phyloP scores from a whole-genome alignment of 176 grass and related monocot genomes.

The Cymbopogon citratus region DNA sequence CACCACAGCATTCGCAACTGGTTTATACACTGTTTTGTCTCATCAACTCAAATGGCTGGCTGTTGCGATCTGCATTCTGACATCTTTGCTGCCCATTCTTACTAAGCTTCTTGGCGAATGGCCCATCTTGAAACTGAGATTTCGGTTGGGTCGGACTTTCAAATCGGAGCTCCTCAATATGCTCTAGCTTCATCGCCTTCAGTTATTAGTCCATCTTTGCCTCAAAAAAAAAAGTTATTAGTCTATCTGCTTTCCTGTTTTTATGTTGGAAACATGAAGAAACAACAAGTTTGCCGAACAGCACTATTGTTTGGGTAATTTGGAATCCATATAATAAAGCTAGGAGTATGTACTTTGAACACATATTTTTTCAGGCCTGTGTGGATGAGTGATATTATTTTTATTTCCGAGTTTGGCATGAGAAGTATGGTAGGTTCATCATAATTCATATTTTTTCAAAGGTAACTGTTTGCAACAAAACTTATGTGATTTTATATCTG shows the following conservation, averaged over 20 bases:
- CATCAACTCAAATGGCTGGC: background rate
- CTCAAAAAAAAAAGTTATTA: too few relatives aligned
- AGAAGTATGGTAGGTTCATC: background rate
- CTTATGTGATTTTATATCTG: background rate
- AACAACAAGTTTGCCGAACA: background rate
- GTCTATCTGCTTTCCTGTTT: background rate
- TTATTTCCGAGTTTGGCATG: background rate
- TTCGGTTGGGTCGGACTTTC: background rate
- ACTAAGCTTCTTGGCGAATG: constrained; percentile 11
- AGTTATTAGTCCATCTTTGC: background rate
- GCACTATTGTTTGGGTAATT: background rate
- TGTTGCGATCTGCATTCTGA: background rate
- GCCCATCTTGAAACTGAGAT: background rate
- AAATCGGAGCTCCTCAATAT: background rate
- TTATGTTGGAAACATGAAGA: background rate
- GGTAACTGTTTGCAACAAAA: background rate
- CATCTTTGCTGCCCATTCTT: background rate
- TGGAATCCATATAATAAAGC: background rate
- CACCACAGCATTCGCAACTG: background rate
- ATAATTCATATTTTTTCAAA: background rate
- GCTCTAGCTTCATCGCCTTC: background rate
- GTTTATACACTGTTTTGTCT: background rate
- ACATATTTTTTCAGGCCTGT: background rate
- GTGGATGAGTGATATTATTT: background rate
- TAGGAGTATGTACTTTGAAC: background rate